Conservation (phyloP, 129 eudicot species). For the Erigeron canadensis region DNA sequence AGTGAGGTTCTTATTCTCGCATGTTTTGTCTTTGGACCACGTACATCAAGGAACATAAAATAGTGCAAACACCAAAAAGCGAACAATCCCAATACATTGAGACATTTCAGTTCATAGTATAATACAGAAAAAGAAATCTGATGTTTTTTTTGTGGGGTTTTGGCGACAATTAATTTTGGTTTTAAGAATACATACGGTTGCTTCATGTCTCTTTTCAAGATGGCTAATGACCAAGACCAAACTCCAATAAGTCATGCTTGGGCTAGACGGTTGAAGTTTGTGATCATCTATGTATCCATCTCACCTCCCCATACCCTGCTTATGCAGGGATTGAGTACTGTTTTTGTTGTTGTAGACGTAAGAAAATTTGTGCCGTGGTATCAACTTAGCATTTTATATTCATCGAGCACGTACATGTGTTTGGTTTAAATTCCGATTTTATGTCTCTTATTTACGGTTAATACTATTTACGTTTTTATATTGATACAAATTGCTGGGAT, state of each 20-base stretch:
- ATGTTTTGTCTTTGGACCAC: constrained; percentile 35
- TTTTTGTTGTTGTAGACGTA: too few relatives aligned
- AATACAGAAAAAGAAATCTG: not conserved
- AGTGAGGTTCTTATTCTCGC: constrained; percentile 33
- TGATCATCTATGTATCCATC: too few relatives aligned
- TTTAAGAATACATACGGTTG: not conserved
- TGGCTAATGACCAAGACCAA: not conserved
- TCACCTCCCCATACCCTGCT: too few relatives aligned
- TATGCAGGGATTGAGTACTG: too few relatives aligned
- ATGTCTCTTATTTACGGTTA: too few relatives aligned
- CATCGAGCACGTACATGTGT: too few relatives aligned
- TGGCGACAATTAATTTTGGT: not conserved
- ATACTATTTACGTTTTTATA: too few relatives aligned
- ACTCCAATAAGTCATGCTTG: not conserved
- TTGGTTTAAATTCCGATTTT: too few relatives aligned
- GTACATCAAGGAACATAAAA: constrained; percentile 28
- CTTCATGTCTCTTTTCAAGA: not conserved
- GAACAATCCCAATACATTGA: constrained; percentile 36
- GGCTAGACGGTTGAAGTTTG: not conserved
- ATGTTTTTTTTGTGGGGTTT: not conserved
- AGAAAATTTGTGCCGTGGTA: too few relatives aligned
- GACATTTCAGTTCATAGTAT: constrained; percentile 18
- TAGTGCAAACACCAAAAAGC: constrained; percentile 25
- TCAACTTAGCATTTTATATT: too few relatives aligned
- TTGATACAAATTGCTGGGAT: too few relatives aligned